Conservation (phyloP, 352 stramenopile species). For the Achlya hypogyna region DNA sequence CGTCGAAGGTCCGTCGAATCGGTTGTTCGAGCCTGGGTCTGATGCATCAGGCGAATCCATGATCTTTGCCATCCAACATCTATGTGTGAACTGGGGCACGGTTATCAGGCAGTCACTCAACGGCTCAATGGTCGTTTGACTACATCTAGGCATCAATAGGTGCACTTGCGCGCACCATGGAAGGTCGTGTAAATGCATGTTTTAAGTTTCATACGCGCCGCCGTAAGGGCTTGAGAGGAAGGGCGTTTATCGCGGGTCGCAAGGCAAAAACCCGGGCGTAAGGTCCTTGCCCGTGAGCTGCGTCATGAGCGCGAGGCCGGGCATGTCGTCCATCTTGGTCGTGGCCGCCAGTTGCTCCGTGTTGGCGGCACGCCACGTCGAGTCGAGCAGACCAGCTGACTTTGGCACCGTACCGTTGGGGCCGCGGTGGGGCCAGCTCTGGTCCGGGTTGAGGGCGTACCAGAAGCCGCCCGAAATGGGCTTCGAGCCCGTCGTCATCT, state of each 20-base stretch:
- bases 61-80: too few species aligned
- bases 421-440: conserved; percentile 60
- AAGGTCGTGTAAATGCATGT: too few species aligned
- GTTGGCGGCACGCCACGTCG: conserved; percentile 63
- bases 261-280: conserved; percentile 3
- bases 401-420: conserved; percentile 51
- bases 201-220: not conserved
- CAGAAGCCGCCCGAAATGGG: conserved; percentile 66
- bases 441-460: conserved; percentile 72
- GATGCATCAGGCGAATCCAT: too few species aligned
- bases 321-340: conserved; percentile 56
- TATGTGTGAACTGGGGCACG: too few species aligned
- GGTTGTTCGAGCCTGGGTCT: too few species aligned
- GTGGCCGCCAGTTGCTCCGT: conserved; percentile 51
- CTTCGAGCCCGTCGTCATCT: conserved; percentile 47
- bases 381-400: conserved; percentile 49
- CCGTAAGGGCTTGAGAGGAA: not conserved
- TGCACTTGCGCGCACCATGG: too few species aligned
- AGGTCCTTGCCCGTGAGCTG: too few species aligned
- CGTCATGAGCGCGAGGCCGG: too few species aligned
- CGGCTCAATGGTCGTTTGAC: too few species aligned
- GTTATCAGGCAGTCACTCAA: too few species aligned
- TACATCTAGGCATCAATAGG: too few species aligned
- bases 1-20: too few species aligned
- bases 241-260: conserved; percentile 16